These are phyloP conservation scores for Dryas octopetala DNA, from an alignment of 306 rosid species.

Conservation along the genomic window DNA sequence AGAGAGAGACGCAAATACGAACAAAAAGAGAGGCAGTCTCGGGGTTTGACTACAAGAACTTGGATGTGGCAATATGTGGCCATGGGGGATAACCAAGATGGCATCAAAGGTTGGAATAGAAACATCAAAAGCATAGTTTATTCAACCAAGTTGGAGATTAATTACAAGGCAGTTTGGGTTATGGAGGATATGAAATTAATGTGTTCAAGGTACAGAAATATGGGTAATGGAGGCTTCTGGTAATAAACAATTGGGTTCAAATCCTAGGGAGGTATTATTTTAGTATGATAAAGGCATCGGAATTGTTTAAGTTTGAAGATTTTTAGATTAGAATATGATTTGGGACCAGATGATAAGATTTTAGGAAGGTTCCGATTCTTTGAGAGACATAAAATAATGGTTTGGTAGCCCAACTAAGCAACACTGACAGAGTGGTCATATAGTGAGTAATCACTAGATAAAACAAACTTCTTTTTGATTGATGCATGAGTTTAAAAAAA, in stretches of 20 bases:
- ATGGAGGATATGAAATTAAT: slow-evolving; percentile 38
- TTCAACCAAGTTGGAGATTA: slow-evolving; percentile 25
- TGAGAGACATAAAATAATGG: slow-evolving; percentile 25
- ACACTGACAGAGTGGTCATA: slow-evolving; percentile 51
- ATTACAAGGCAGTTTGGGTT: slow-evolving; percentile 31
- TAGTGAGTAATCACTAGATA: slow-evolving; percentile 55
- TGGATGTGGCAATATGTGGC: slow-evolving; percentile 2
- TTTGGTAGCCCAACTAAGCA: slow-evolving; percentile 36
- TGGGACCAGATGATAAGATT: slow-evolving; percentile 35
- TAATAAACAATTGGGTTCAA: slow-evolving; percentile 28
- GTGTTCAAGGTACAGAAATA: slow-evolving; percentile 49
- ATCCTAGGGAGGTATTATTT: slow-evolving; percentile 31
- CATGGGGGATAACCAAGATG: too few relatives aligned
- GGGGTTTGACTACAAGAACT: slow-evolving; percentile 41
- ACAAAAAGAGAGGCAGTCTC: slow-evolving; percentile 49
- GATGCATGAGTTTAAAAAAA: slow-evolving; percentile 38
- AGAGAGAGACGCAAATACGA: slow-evolving; percentile 21
- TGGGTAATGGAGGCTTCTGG: slow-evolving; percentile 51
- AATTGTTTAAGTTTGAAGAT: slow-evolving; percentile 2
- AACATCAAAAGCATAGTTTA: slow-evolving; percentile 53
- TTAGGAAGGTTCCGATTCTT: slow-evolving; percentile 35
- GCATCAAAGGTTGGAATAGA: slow-evolving; percentile 62
- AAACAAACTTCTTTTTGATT: slow-evolving; percentile 21
- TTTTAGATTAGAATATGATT: slow-evolving; percentile 35
- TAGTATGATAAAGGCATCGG: background rate